These are phyloP conservation scores for Microdochium bolleyi DNA, from an alignment of 2,329 filamentous ascomycete genomes.

Conservation along the genomic window DNA sequence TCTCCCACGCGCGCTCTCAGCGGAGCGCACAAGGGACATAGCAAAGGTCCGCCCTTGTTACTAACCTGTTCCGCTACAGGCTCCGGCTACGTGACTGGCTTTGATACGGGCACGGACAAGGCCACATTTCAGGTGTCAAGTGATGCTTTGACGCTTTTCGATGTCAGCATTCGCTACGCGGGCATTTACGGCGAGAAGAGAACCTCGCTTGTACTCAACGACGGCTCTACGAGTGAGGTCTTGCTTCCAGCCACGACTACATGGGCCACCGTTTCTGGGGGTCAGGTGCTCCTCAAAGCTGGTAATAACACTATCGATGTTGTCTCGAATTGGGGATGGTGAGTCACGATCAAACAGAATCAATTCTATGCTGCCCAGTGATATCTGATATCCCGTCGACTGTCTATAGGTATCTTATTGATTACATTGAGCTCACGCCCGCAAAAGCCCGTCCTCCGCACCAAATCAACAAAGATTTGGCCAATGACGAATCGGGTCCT, in stretches of 20 bases:
- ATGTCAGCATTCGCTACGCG: conserved; percentile 33
- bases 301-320: conserved; percentile 36
- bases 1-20: no score
- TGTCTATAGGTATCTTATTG: conserved; percentile 28
- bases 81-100: conserved; percentile 37
- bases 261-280: conserved; percentile 29
- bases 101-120: conserved; percentile 31
- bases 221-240: conserved; percentile 30
- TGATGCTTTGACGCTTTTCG: conserved; percentile 26
- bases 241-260: conserved; percentile 25
- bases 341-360: conserved; percentile 2
- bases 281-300: conserved; percentile 33
- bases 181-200: conserved; percentile 37
- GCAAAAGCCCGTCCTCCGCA: conserved; percentile 26
- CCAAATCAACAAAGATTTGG: conserved; percentile 25
- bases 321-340: conserved; percentile 40
- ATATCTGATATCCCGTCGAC: no score
- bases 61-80: conserved; percentile 16
- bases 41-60: background rate
- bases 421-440: conserved; percentile 30
- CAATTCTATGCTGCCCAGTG: background rate
- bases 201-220: conserved; percentile 33
- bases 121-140: conserved; percentile 32
- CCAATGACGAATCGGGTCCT: conserved; percentile 26
- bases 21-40: background rate